A percentile compares a stretch with the other conserved stretches of the same genome.
phyloP scores from a whole-genome alignment of 805 yeast genomes.

The Starmerella bombicola region DNA sequence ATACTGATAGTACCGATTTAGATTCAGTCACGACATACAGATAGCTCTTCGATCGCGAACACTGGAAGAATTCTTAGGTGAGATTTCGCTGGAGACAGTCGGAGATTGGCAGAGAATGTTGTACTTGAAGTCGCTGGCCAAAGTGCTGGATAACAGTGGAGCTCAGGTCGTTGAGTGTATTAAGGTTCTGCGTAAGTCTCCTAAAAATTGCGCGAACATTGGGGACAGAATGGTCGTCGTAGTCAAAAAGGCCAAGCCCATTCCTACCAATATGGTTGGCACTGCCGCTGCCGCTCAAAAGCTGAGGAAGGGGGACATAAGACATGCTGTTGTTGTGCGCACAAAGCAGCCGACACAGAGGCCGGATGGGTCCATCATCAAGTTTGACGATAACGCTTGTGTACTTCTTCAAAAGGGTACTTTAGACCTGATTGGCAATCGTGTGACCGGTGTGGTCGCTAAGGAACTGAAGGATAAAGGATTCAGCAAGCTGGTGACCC shows the following conservation, averaged over 20 bases:
- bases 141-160: constrained; percentile 90
- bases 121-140: constrained; percentile 73
- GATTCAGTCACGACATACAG: no score
- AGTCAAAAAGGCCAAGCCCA: constrained; percentile 78
- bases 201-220: constrained; percentile 65
- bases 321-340: constrained; percentile 90
- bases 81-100: no score
- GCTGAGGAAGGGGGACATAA: constrained; percentile 89
- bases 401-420: constrained; percentile 75
- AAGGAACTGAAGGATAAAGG: constrained; percentile 76
- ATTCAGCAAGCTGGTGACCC: constrained; percentile 70
- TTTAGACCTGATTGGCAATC: constrained; percentile 90
- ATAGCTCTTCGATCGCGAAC: no score
- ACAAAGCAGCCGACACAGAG: constrained; percentile 70
- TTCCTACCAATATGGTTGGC: constrained; percentile 58
- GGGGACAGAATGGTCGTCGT: constrained; percentile 94
- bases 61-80: no score
- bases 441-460: constrained; percentile 83
- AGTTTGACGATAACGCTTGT: constrained; percentile 95
- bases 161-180: constrained; percentile 92
- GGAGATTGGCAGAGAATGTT: constrained; percentile 46
- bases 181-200: constrained; percentile 82
- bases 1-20: no score
- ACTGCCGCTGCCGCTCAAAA: constrained; percentile 48
- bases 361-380: constrained; percentile 72